A percentile compares a stretch with the other conserved stretches of the same genome.
These are phyloP conservation scores for Fusarium torulosum DNA, from an alignment of 2,329 filamentous ascomycete genomes.

Conservation along the genomic window DNA sequence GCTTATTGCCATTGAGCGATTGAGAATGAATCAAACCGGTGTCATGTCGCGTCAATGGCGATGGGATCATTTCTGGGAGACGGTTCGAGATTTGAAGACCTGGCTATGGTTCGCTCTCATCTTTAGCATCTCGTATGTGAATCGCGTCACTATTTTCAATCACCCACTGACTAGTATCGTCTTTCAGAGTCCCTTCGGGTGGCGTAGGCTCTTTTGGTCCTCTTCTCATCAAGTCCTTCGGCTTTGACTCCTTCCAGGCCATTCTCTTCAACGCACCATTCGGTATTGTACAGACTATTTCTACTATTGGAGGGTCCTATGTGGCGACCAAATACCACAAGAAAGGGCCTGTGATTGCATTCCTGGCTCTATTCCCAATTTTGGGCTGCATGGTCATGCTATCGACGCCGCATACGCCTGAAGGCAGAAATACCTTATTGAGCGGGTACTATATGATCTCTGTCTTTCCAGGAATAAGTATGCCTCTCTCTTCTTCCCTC, in stretches of 20 bases:
- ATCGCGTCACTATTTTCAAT: fast-evolving
- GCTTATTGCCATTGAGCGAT: constrained; percentile 68
- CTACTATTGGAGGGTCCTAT: constrained; percentile 69
- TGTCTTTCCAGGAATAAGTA: constrained; percentile 64
- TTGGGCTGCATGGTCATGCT: constrained; percentile 64
- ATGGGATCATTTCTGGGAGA: constrained; percentile 58
- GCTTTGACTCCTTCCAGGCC: constrained; percentile 66
- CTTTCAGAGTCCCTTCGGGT: constrained; percentile 61
- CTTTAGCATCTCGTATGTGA: constrained; percentile 64
- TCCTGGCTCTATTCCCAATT: constrained; percentile 66
- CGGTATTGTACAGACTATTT: constrained; percentile 69
- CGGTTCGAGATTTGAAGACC: constrained; percentile 56
- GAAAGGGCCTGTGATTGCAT: constrained; percentile 70
- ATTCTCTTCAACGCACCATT: constrained; percentile 73
- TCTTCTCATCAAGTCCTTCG: constrained; percentile 69
- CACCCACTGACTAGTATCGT: neutral
- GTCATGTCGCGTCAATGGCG: constrained; percentile 56
- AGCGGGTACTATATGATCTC: constrained; percentile 71
- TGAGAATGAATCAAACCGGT: constrained; percentile 64
- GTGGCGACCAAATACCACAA: constrained; percentile 65
- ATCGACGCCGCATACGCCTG: constrained; percentile 59
- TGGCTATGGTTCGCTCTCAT: constrained; percentile 60
- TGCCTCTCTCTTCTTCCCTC: fast-evolving
- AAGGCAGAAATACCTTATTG: constrained; percentile 58
- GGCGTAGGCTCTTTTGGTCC: constrained; percentile 71